Conservation (phyloP, 345 rosid species). For the Tarenaya hassleriana region DNA sequence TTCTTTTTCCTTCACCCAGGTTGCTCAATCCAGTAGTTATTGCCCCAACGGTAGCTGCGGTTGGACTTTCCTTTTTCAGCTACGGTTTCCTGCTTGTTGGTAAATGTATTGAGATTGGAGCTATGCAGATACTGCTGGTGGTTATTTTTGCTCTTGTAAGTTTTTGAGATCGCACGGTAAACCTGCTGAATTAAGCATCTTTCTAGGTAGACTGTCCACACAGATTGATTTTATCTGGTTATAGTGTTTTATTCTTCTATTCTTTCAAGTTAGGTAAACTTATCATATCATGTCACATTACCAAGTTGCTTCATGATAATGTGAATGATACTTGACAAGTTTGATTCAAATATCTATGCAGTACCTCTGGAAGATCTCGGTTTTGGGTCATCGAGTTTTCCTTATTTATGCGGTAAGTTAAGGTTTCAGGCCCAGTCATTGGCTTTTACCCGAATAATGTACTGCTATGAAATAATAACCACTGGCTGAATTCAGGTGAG, state of each 20-base stretch:
- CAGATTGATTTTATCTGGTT: neutral
- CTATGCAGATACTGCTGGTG: slow-evolving; percentile 72
- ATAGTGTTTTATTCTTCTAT: neutral
- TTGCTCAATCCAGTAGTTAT: slow-evolving; percentile 94
- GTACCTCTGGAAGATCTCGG: slow-evolving; percentile 93
- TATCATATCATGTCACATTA: neutral
- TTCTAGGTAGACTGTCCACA: too few relatives aligned
- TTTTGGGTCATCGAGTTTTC: slow-evolving; percentile 87
- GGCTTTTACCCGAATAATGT: too few relatives aligned
- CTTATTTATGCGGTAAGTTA: slow-evolving; percentile 79
- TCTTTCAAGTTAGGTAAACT: slow-evolving; percentile 12
- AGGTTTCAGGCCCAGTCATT: too few relatives aligned
- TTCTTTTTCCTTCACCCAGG: slow-evolving; percentile 40
- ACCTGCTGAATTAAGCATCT: neutral
- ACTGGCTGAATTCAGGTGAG: too few relatives aligned
- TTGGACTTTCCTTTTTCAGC: slow-evolving; percentile 91
- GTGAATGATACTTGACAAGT: slow-evolving; percentile 1
- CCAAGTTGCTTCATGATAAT: slow-evolving; percentile 5
- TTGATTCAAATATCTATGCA: slow-evolving; percentile 30
- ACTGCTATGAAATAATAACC: too few relatives aligned
- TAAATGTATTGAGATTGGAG: slow-evolving; percentile 85
- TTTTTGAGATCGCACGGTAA: slow-evolving; percentile 11
- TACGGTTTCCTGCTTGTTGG: slow-evolving; percentile 93
- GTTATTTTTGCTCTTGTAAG: slow-evolving; percentile 91
- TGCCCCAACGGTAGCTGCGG: slow-evolving; percentile 97